Base-by-base conservation (phyloP, 495 filamentous ascomycete species). In the Penicillium maclennaniae region DNA sequence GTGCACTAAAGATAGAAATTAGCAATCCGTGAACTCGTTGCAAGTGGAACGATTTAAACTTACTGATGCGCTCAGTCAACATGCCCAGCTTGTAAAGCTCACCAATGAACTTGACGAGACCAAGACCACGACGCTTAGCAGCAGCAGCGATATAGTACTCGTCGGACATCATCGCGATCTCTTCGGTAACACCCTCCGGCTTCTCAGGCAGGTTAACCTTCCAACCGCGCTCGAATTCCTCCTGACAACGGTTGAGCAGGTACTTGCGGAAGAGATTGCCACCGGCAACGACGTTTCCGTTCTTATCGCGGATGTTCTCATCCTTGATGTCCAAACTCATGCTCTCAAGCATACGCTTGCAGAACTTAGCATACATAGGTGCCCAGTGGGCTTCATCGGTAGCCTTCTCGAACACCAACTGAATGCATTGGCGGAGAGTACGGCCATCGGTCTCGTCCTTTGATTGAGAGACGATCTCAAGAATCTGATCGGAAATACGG, bases 341-440 rank as follows among this genome's bases (percentile, higher is more conserved):
- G 42, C 81, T 89, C 67, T 92, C 87, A 43, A 97, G 77, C 93
- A 99, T 99, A 47, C 86, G 83, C 79, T 93, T 90, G 79, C 91
- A 96, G 83, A 99, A 99, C 71, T 91, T 95, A 63, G 93, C 95
- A 66, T 97, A 97, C 91, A 97, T 98, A 16, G 88, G 88, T 28
- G 93, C 92, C 95, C 95, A 99, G 72, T 97, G 92, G 56, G 92
- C 90, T 69, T 99, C 93, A 69, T 99, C 93, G 25, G 91, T 96
- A 59, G 93, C 93, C 77, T 99, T 99, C 77, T 97, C 93, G 63
- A 99, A 99, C 4, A 91, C 96, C 49, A 99, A 87, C 66, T 96
- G 91, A 62, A 99, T 99, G 66, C 97, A 91, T 69, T 99, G 93
- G 60, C 93, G 87, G 46, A 99, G 79, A 2, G 95, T 97, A 16